Evolutionary conservation across 768 basidiomycete species (phyloP).

Genomic region (Amyloporia xantha): DNA sequence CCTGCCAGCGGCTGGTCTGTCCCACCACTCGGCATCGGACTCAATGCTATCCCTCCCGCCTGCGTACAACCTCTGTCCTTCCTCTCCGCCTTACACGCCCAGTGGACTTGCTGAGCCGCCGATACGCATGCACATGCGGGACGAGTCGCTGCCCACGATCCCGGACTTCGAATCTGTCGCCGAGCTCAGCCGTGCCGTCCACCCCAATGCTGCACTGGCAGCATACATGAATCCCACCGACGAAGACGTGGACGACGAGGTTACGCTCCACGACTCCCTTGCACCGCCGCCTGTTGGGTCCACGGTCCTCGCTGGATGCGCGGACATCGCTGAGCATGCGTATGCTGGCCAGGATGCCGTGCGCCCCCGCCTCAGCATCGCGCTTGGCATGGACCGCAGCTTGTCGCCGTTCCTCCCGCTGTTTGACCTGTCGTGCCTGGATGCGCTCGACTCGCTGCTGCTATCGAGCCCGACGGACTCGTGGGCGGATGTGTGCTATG

Average conservation of each 20-base stretch:
- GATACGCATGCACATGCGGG: neutral
- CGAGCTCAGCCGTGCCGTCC: neutral
- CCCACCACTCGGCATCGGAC: no score
- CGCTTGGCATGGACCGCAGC: neutral
- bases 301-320: neutral
- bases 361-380: neutral
- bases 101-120: neutral
- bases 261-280: neutral
- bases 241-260: neutral
- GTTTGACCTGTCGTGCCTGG: constrained; percentile 35
- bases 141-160: neutral
- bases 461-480: constrained; percentile 33
- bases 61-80: neutral
- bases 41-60: no score
- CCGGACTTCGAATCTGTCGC: neutral
- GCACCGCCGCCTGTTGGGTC: neutral
- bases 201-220: neutral
- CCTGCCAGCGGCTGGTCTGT: no score
- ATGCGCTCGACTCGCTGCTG: constrained; percentile 37
- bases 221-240: neutral
- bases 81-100: neutral
- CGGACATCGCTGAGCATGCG: neutral
- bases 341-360: neutral
- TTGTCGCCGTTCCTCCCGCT: constrained; percentile 23
- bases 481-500: constrained; percentile 38